Conservation (phyloP, 768 basidiomycete species). For the Botryobasidium botryosum region DNA sequence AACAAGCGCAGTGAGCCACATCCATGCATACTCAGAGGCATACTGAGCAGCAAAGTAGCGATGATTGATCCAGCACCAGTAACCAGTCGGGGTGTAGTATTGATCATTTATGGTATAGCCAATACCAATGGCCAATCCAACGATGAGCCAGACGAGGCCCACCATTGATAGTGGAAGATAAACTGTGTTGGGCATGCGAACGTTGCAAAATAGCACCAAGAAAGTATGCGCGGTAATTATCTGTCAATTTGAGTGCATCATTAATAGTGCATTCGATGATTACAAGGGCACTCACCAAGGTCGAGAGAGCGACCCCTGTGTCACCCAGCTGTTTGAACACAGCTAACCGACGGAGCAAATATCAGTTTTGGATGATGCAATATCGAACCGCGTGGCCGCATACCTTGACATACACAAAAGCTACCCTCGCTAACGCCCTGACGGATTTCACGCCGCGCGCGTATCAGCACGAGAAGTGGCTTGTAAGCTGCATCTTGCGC, state of each 20-base stretch:
- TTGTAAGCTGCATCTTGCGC: not conserved
- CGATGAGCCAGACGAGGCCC: not conserved
- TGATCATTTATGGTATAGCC: conserved; percentile 6
- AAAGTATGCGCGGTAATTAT: not conserved
- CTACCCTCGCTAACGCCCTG: conserved; percentile 1
- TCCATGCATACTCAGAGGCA: conserved; percentile 4
- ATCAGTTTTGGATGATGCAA: conserved; percentile 1
- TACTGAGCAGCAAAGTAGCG: not conserved
- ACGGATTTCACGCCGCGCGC: conserved; percentile 7
- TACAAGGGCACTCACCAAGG: not conserved
- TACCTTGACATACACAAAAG: conserved; percentile 4
- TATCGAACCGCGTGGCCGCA: conserved; percentile 1
- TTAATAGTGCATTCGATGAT: not conserved
- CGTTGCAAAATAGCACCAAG: conserved; percentile 2
- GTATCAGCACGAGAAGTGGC: conserved; percentile 1
- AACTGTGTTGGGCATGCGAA: conserved; percentile 3
- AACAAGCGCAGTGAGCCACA: conserved; percentile 6
- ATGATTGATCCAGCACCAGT: not conserved
- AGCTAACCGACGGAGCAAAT: conserved; percentile 5
- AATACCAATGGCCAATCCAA: not conserved
- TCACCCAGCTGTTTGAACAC: conserved; percentile 6
- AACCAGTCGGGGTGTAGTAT: conserved; percentile 3
- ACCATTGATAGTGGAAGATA: conserved; percentile 6
- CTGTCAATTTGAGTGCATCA: not conserved
- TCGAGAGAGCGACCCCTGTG: conserved; percentile 6